Conservation (phyloP, 768 basidiomycete species). For the Podaxis pistillaris region DNA sequence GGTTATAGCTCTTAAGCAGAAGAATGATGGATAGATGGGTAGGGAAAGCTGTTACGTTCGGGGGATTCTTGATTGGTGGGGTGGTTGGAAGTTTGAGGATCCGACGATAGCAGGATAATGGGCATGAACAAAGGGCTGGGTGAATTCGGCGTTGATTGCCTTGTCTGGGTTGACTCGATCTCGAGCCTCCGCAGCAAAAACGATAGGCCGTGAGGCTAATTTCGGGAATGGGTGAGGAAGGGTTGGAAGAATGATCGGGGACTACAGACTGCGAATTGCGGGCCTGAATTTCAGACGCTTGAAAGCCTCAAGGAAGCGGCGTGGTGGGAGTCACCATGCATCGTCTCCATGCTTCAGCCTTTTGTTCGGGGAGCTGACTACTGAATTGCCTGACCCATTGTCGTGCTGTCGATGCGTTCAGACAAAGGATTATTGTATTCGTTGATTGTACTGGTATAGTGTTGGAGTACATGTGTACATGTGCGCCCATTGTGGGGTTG, state of each 20-base stretch:
- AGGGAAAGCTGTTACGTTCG: not conserved
- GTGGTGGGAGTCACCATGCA: not conserved
- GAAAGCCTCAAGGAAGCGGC: not conserved
- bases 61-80: not conserved
- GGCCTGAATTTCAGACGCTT: too few relatives aligned
- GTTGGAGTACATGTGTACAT: not conserved
- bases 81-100: not conserved
- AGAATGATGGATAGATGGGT: not conserved
- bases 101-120: not conserved
- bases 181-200: not conserved
- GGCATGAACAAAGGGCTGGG: not conserved
- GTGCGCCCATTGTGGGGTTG: not conserved
- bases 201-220: too few relatives aligned
- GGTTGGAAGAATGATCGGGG: too few relatives aligned
- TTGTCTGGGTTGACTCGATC: not conserved
- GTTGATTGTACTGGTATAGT: not conserved
- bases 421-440: not conserved
- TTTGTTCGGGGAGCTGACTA: not conserved
- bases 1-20: not conserved
- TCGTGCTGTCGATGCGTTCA: not conserved
- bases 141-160: not conserved
- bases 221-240: too few relatives aligned
- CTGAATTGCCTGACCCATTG: not conserved
- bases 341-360: not conserved
- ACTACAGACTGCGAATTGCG: too few relatives aligned